Evolutionary conservation across 768 basidiomycete genomes (phyloP).

Genomic region (Auricularia cornea): DNA sequence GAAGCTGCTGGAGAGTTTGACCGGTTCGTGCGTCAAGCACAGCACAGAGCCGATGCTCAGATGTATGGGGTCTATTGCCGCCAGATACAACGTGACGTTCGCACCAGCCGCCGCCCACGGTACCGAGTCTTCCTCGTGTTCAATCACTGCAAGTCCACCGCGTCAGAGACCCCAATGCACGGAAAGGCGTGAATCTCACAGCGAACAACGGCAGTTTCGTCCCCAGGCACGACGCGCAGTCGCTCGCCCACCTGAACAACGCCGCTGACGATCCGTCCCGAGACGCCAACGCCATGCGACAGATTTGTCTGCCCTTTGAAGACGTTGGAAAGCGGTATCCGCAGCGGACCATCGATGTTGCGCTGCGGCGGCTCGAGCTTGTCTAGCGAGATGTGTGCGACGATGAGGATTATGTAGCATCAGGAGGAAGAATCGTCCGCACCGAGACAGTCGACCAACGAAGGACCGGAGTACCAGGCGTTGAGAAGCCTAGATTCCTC

Average conservation of each 20-base stretch:
- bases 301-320: conserved; percentile 83
- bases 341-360: conserved; percentile 65
- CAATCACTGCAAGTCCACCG: conserved; percentile 52
- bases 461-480: conserved; percentile 80
- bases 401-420: background rate
- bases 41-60: conserved; percentile 84
- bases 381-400: conserved; percentile 50
- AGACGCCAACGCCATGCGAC: conserved; percentile 54
- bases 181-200: conserved; percentile 36
- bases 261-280: conserved; percentile 80
- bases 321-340: conserved; percentile 90
- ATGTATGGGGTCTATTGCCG: conserved; percentile 77
- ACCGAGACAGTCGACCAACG: conserved; percentile 81
- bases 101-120: conserved; percentile 88
- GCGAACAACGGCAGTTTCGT: conserved; percentile 74
- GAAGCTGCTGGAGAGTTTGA: conserved; percentile 72
- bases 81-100: conserved; percentile 80
- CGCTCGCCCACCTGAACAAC: conserved; percentile 89
- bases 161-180: background rate
- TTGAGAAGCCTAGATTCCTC: conserved; percentile 40
- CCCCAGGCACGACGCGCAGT: conserved; percentile 81
- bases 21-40: conserved; percentile 61
- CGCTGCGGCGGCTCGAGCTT: conserved; percentile 70
- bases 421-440: conserved; percentile 10
- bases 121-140: conserved; percentile 65